Base-by-base conservation (phyloP, 2,329 filamentous ascomycete species). In the Sporothrix humicola region DNA sequence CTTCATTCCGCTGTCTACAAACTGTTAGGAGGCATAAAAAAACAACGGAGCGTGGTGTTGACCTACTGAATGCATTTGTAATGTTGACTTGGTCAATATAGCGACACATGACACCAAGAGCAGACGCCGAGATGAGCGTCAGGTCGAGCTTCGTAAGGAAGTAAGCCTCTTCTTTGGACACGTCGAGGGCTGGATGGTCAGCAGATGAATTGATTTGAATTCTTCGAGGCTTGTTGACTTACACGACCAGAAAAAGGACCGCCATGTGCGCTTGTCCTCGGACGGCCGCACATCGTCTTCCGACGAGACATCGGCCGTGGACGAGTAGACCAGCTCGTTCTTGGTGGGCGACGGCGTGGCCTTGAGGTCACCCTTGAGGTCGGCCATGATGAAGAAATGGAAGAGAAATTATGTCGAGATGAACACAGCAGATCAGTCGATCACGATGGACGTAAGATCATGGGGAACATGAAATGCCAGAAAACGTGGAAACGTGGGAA, bases 211-310 rank as follows among this genome's bases (percentile, higher is more conserved):
- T n/a, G n/a, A n/a, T n/a, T n/a, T n/a, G n/a, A n/a, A n/a, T n/a
- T n/a, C n/a, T n/a, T n/a, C n/a, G n/a, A n/a, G n/a, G n/a, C n/a
- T n/a, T n/a, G n/a, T 1, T 13, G 23, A 72, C 78, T 63, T 50
- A 79, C 78, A 75, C 2, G 78, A 79, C 78, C 77, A 79, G 65
- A 79, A 42, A 44, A 73, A 77, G 0, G 77, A 77, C 66, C 72
- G 76, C 78, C 78, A 79, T 0, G 77, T 79, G 23, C 77, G 89
- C 86, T 80, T 88, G 80, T 20, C 88, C 85, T 75, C 87, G 8
- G 54, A 65, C 7, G 54, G 26, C 26, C 48, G 46, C 15, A 20
- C 17, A 2, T 69, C 66, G 12, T 58, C 42, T 4, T 61, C 37
- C 0, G 54, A 59, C 2, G 54, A 59, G 3, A 59, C 54, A 2